Conservation (phyloP, 345 rosid species). For the Eutrema yunnanense region DNA sequence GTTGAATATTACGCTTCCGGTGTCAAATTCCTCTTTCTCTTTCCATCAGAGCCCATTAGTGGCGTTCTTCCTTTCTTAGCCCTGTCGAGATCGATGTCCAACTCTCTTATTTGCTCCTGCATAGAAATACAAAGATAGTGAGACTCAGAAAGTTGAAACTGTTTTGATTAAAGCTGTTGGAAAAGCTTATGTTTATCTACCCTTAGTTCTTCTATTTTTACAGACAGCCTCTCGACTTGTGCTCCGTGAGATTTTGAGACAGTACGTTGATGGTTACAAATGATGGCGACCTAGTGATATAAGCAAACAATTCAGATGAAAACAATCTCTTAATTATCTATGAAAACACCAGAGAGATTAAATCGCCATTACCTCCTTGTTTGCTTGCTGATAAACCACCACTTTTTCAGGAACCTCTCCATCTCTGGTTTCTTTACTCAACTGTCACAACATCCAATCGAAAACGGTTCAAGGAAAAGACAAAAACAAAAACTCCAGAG, state of each 20-base stretch:
- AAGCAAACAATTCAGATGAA: background rate
- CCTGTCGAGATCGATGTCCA: constrained; percentile 72
- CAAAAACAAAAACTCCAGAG: background rate
- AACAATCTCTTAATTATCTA: background rate
- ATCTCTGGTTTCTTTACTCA: constrained; percentile 71
- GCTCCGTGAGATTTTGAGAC: constrained; percentile 76
- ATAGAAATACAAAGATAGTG: constrained; percentile 1
- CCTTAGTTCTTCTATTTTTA: constrained; percentile 31
- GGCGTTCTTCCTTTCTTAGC: constrained; percentile 95
- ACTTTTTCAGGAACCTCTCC: constrained; percentile 86
- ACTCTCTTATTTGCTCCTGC: constrained; percentile 46
- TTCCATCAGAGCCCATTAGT: constrained; percentile 74
- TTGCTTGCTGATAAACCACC: constrained; percentile 73
- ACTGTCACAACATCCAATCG: constrained; percentile 45
- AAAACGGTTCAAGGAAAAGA: background rate
- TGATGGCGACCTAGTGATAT: constrained; percentile 51
- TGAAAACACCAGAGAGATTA: background rate
- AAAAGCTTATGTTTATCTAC: constrained; percentile 28
- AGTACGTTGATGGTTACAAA: constrained; percentile 97
- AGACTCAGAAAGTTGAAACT: background rate
- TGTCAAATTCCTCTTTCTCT: constrained; percentile 71
- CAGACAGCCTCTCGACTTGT: constrained; percentile 27
- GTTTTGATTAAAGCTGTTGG: background rate
- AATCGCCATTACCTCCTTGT: constrained; percentile 61
- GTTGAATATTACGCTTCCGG: constrained; percentile 75